Evolutionary conservation across 2,329 filamentous ascomycete species (phyloP).

Genomic region (Trichoderma sp.): DNA sequence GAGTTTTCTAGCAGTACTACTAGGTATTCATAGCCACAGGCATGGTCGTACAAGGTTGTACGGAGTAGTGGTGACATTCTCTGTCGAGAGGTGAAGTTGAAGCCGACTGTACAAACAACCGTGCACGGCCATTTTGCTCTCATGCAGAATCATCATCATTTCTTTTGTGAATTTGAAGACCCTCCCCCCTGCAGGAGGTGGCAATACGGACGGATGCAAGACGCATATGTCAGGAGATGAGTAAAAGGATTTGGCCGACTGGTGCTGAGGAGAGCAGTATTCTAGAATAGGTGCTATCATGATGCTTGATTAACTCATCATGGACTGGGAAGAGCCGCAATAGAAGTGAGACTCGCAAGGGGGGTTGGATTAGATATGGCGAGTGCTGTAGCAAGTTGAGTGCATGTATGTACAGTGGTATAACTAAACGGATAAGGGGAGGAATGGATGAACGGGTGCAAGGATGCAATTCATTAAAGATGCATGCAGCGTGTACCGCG

Average conservation of each 20-base stretch:
- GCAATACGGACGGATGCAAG: neutral
- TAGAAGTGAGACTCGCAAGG: neutral
- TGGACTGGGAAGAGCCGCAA: neutral
- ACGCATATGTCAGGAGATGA: neutral
- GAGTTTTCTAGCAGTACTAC: neutral
- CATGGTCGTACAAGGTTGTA: neutral
- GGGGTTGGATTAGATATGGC: neutral
- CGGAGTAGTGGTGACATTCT: neutral
- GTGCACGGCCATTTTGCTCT: neutral
- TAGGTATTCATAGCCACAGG: neutral
- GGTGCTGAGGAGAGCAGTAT: constrained; percentile 6
- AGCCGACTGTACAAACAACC: neutral
- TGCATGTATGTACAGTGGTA: no score
- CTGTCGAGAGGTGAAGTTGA: neutral
- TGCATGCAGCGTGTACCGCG: neutral
- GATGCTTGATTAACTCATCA: neutral
- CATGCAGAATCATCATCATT: neutral
- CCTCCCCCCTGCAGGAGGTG: neutral
- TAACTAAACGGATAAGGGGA: neutral
- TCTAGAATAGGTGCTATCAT: constrained; percentile 12
- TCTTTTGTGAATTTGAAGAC: neutral
- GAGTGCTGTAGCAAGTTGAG: neutral
- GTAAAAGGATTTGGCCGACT: neutral
- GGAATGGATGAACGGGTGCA: neutral
- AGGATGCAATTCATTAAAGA: neutral